A percentile compares a stretch with the other conserved stretches of the same genome.
phyloP scores from a whole-genome alignment of 352 stramenopile genomes.

The Globisporangium canariense region DNA sequence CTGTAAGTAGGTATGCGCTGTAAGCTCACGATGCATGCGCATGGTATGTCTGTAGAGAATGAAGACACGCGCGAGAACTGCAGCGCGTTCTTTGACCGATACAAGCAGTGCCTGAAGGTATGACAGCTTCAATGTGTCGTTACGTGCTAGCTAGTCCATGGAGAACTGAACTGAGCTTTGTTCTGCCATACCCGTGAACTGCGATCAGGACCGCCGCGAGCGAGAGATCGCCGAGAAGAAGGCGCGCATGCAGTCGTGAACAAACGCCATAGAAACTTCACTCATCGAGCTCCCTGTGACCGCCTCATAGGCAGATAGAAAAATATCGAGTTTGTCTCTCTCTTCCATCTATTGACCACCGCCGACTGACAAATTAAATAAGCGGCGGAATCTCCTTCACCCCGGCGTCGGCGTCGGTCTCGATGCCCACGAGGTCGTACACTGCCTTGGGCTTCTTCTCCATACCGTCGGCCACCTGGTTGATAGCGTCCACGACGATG shows the following conservation, averaged over 20 bases:
- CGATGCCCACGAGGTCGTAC: constrained; percentile 50
- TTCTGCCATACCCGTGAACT: background rate
- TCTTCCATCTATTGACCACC: background rate
- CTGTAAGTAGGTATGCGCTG: too few species aligned
- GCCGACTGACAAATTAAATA: constrained; percentile 39
- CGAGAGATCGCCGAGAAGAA: constrained; percentile 32
- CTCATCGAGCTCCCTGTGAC: background rate
- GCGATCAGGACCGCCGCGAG: constrained; percentile 31
- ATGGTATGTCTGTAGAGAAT: constrained; percentile 32
- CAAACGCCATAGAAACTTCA: background rate
- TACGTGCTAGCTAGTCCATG: background rate
- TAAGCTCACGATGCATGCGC: background rate
- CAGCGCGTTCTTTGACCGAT: constrained; percentile 59
- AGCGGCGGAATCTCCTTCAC: constrained; percentile 63
- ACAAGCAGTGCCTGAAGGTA: constrained; percentile 63
- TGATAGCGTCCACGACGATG: constrained; percentile 72
- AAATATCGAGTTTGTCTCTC: background rate
- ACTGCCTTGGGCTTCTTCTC: constrained; percentile 78
- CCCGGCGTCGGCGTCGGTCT: constrained; percentile 69
- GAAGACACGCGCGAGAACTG: constrained; percentile 42
- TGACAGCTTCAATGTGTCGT: background rate
- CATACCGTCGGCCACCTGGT: constrained; percentile 80
- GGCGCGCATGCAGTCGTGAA: constrained; percentile 21
- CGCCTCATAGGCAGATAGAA: background rate
- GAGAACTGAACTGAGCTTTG: background rate